Evolutionary conservation across 31 red algal species (phyloP).

Genomic region (Endocladia muricata): DNA sequence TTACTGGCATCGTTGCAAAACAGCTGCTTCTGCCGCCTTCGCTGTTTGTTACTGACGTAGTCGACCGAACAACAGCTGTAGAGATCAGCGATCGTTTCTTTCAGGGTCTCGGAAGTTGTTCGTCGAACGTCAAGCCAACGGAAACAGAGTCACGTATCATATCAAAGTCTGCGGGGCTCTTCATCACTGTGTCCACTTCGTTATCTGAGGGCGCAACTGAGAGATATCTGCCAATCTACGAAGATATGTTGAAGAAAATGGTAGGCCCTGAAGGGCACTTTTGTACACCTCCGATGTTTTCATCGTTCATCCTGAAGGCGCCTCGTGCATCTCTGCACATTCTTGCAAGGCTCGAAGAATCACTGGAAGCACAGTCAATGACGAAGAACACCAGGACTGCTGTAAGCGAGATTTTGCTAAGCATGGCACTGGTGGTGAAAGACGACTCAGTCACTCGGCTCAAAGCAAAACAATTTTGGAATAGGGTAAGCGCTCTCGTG

Average conservation of each 20-base stretch:
- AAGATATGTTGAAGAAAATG: conserved; percentile 20
- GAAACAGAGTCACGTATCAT: conserved; percentile 2
- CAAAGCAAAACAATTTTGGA: conserved; percentile 6
- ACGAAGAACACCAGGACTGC: background rate
- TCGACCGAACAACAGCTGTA: conserved; percentile 3
- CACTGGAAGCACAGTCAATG: background rate
- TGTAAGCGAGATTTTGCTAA: conserved; percentile 1
- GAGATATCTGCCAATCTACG: conserved; percentile 1
- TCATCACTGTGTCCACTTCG: background rate
- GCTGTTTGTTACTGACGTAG: background rate
- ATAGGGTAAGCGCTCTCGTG: background rate
- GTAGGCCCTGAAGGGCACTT: background rate
- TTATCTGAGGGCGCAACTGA: background rate
- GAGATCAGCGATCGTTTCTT: conserved; percentile 37
- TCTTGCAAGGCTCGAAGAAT: background rate
- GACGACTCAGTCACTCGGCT: background rate
- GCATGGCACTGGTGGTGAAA: background rate
- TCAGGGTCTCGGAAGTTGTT: background rate
- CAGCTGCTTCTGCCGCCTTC: conserved; percentile 33
- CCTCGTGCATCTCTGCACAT: conserved; percentile 11
- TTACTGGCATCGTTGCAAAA: conserved; percentile 37
- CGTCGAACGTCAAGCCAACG: background rate
- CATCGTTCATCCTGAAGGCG: conserved; percentile 15
- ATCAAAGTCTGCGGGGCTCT: conserved; percentile 14
- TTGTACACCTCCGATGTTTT: conserved; percentile 13